These are phyloP conservation scores for Scytalidium sp. DNA, from an alignment of 2,329 filamentous ascomycete species.

Conservation along the genomic window DNA sequence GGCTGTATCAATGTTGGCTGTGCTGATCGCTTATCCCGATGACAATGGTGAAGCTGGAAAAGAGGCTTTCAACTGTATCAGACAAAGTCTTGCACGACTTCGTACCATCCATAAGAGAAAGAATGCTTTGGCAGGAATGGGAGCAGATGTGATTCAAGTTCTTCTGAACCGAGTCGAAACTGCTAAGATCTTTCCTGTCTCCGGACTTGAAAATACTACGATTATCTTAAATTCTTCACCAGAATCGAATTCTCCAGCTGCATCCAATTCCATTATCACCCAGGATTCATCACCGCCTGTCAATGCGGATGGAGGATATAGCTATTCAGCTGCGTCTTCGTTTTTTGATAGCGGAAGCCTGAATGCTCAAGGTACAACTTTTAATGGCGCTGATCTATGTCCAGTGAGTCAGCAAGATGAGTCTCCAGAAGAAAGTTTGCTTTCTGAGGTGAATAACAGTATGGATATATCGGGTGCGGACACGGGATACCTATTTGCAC, in stretches of 20 bases:
- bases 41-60: neutral
- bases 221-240: neutral
- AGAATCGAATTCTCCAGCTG: neutral
- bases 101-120: neutral
- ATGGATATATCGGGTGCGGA: neutral
- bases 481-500: neutral
- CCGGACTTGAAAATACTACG: neutral
- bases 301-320: neutral
- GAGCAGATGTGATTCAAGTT: neutral
- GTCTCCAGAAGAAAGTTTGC: neutral
- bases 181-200: neutral
- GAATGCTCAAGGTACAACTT: neutral
- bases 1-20: neutral
- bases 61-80: neutral
- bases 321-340: neutral
- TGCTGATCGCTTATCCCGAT: neutral
- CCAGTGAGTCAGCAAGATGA: neutral
- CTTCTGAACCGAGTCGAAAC: neutral
- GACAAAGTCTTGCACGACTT: neutral
- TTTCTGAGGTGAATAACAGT: neutral
- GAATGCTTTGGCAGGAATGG: neutral
- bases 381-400: neutral
- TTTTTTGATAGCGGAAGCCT: neutral
- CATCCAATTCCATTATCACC: neutral
- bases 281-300: neutral